phyloP scores from a whole-genome alignment of 2,329 filamentous ascomycete species.

The Diaporthe sp. region DNA sequence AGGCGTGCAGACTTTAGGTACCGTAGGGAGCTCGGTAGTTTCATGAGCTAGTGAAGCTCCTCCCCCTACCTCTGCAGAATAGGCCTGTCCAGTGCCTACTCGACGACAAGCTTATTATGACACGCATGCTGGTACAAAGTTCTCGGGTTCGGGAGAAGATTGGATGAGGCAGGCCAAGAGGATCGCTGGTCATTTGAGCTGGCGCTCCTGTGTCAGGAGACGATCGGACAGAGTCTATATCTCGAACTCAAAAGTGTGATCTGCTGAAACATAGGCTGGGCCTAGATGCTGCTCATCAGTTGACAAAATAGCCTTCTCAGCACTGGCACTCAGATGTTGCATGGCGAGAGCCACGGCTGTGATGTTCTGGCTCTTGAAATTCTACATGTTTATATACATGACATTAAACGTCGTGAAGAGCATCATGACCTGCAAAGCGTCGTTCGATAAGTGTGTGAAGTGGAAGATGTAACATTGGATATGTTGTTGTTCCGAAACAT shows the following conservation, averaged over 20 bases:
- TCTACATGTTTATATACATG: background rate
- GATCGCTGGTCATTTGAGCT: background rate
- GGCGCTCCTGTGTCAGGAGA: background rate
- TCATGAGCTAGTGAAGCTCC: background rate
- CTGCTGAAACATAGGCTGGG: background rate
- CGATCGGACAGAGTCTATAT: conserved; percentile 5
- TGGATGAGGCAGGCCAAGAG: conserved; percentile 7
- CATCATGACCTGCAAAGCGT: background rate
- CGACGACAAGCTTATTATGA: background rate
- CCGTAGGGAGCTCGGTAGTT: background rate
- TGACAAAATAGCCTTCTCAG: background rate
- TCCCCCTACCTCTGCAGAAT: background rate
- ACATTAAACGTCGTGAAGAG: background rate
- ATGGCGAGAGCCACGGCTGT: background rate
- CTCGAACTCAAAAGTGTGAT: background rate
- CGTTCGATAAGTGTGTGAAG: background rate
- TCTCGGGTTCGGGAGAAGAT: background rate
- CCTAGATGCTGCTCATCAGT: background rate
- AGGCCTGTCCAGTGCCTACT: background rate
- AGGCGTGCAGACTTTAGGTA: background rate
- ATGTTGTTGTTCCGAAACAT: background rate
- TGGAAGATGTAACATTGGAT: background rate
- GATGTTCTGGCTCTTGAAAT: background rate
- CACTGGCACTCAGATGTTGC: background rate
- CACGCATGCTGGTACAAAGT: background rate